Evolutionary conservation across 2,329 filamentous ascomycete species (phyloP).

Genomic region (Cladophialophora chaetospira): DNA sequence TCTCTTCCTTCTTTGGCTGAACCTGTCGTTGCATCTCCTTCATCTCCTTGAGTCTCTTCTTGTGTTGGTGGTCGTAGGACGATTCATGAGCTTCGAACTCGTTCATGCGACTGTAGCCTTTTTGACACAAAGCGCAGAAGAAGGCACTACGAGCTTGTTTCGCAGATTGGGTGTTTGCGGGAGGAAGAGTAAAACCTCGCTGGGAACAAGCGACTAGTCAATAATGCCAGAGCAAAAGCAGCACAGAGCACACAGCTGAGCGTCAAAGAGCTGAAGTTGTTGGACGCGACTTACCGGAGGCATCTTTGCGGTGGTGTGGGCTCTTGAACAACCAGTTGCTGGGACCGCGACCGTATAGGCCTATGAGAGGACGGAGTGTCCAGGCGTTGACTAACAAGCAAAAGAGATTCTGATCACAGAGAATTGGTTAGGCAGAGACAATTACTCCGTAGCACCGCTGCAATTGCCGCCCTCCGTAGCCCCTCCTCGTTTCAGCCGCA

Average conservation of each 20-base stretch:
- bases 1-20: constrained; percentile 46
- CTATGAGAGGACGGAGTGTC: no score
- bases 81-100: constrained; percentile 94
- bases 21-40: constrained; percentile 44
- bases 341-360: no score
- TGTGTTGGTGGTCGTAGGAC: constrained; percentile 94
- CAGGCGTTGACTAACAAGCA: no score
- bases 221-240: constrained; percentile 15
- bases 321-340: no score
- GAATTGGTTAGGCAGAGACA: no score
- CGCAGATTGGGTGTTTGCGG: constrained; percentile 61
- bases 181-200: constrained; percentile 44
- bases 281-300: constrained; percentile 37
- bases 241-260: neutral
- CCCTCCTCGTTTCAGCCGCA: neutral
- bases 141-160: constrained; percentile 78
- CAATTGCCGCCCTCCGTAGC: neutral
- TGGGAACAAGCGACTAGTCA: constrained; percentile 24
- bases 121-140: constrained; percentile 84
- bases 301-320: constrained; percentile 35
- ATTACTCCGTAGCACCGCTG: no score
- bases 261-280: no score
- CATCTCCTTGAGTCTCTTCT: constrained; percentile 61
- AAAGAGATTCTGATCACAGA: no score
- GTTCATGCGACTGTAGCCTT: constrained; percentile 92